Base-by-base conservation (phyloP, 768 basidiomycete genomes). In the Tylopilus sp. region DNA sequence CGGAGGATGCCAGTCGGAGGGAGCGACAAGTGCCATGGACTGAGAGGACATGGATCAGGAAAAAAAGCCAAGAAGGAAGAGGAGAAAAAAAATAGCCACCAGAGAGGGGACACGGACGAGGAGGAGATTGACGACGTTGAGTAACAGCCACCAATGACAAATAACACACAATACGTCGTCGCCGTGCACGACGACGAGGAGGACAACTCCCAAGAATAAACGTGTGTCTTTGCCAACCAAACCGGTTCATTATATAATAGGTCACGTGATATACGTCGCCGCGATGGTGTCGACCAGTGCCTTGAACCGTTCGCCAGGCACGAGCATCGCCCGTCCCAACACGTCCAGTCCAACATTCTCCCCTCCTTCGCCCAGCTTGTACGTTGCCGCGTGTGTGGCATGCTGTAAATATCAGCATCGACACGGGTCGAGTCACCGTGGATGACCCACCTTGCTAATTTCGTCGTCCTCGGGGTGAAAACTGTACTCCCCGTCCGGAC, bases 381-480 rank as follows among this genome's bases (percentile, higher is more conserved):
- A 86, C 2, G 55, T 56, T 25, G 47, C 40, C 5, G 42, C 25
- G 23, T 67, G 65, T 0, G 56, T 55, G 6, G 69, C 62, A 23
- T 59, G 40, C 67, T 66, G 49, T 4, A 21, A 12, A 20, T 17
- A 20, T 41, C 40, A 11, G 35, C 31, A 30, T 31, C 30, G 15
- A 12, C 7, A 13, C 31, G 31, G 4, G 17, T 3, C 7, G 15
- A 6, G n/a, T 2, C 35, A 18, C 4, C 35, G 35, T 18, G 8
- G n/a, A 12, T 26, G 30, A 12, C 23, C 15, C 59, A 89, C 91
- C 73, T 81, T 69, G 50, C 79, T 76, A 46, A 93, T 82, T 38
- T 74, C 74, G 38, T 85, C 84, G 67, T 97, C 94, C 65, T 97
- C 95, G 0, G 88, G 85, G 62, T 97, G 93, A 71, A 90, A 95